Evolutionary conservation across 2,329 filamentous ascomycete genomes (phyloP).

Genomic region (Fusarium fujikuroi): DNA sequence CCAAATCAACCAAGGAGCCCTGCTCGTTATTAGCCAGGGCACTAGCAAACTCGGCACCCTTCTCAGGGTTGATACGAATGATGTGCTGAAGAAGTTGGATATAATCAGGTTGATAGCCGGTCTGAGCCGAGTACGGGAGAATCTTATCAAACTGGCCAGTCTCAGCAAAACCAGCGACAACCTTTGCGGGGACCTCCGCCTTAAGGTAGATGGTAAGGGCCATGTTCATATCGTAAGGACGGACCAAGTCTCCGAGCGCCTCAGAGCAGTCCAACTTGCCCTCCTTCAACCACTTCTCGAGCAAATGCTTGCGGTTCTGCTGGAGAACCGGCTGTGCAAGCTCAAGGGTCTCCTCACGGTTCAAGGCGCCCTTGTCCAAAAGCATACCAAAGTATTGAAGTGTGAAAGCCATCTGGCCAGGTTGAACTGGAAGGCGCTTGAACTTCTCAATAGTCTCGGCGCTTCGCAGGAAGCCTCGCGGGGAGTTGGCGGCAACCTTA

Average conservation of each 20-base stretch:
- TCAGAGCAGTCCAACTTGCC: conserved; percentile 97
- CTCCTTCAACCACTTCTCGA: conserved; percentile 98
- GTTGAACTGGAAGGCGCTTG: conserved; percentile 83
- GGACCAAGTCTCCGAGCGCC: conserved; percentile 93
- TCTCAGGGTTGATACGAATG: conserved; percentile 89
- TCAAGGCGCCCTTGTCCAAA: conserved; percentile 92
- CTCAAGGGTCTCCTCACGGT: conserved; percentile 93
- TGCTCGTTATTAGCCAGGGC: conserved; percentile 89
- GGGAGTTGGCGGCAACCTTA: conserved; percentile 96
- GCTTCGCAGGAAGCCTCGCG: conserved; percentile 93
- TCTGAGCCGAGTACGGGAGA: conserved; percentile 85
- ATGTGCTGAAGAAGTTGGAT: conserved; percentile 92
- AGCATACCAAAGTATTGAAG: conserved; percentile 98
- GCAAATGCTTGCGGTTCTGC: conserved; percentile 92
- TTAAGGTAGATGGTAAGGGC: conserved; percentile 91
- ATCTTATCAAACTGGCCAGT: conserved; percentile 98
- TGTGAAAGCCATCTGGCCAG: conserved; percentile 90
- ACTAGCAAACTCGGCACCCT: conserved; percentile 94
- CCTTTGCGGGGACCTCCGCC: conserved; percentile 91
- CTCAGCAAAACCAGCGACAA: conserved; percentile 93
- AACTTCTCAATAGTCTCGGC: conserved; percentile 96
- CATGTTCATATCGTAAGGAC: conserved; percentile 87
- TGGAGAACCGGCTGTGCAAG: conserved; percentile 90
- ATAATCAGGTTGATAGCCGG: conserved; percentile 94
- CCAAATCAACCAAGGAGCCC: conserved; percentile 88